These are phyloP conservation scores for Neckera pumila DNA, from an alignment of 225 moss, liverwort and hornwort species.

Conservation along the genomic window DNA sequence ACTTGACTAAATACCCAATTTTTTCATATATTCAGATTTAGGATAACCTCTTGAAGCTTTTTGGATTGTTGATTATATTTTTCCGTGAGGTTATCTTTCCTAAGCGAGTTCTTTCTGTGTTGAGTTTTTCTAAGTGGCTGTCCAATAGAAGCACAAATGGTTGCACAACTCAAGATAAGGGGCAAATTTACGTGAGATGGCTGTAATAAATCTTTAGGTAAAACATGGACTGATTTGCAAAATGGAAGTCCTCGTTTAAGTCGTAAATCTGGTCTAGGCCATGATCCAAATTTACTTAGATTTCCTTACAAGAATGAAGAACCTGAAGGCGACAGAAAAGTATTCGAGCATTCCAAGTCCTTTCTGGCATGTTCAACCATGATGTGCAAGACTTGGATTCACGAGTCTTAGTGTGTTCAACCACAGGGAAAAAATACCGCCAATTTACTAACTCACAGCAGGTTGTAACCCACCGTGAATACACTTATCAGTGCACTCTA, in stretches of 20 bases:
- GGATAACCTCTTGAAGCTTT: neutral
- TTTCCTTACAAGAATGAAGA: neutral
- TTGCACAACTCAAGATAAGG: neutral
- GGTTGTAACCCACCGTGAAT: neutral
- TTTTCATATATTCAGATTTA: neutral
- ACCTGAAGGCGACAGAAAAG: neutral
- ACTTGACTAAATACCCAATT: neutral
- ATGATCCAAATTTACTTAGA: neutral
- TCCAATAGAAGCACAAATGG: neutral
- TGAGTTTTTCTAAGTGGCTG: neutral
- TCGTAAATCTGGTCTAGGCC: neutral
- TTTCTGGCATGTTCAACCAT: neutral
- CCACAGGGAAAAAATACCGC: neutral
- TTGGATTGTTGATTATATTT: neutral
- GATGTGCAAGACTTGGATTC: neutral
- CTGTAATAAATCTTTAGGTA: neutral
- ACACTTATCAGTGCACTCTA: neutral
- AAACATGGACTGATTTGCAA: neutral
- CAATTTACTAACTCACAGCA: conserved; percentile 18
- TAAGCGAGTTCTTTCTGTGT: neutral
- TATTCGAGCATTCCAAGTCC: neutral
- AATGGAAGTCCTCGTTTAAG: neutral
- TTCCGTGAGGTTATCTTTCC: neutral
- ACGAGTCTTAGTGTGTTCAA: neutral
- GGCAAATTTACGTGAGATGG: no score